Conservation (phyloP, 2,329 filamentous ascomycete genomes). For the Fusarium sp. region DNA sequence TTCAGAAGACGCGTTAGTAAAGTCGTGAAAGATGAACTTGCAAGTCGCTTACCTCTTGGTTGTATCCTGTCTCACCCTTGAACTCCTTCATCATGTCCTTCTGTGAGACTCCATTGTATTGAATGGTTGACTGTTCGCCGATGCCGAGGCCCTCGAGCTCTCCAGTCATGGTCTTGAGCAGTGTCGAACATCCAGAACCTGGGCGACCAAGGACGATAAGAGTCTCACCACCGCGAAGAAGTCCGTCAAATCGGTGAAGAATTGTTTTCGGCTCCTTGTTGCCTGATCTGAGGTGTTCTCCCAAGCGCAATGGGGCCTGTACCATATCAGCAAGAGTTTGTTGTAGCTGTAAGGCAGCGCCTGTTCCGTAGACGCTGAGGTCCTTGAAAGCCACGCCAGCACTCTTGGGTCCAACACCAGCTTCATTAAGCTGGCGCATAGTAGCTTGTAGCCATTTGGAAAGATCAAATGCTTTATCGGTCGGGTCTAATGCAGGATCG, state of each 20-base stretch:
- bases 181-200: slow-evolving; percentile 50
- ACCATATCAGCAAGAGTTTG: slow-evolving; percentile 52
- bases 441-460: slow-evolving; percentile 26
- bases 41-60: slow-evolving; percentile 67
- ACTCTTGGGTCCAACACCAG: slow-evolving; percentile 6
- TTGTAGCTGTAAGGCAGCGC: slow-evolving; percentile 52
- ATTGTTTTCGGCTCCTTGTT: slow-evolving; percentile 23
- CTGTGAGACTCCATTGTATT: slow-evolving; percentile 71
- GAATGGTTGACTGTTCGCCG: slow-evolving; percentile 61
- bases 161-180: slow-evolving; percentile 28
- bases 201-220: slow-evolving; percentile 47
- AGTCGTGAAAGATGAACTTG: accelerated
- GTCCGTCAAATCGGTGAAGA: slow-evolving; percentile 22
- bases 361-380: slow-evolving; percentile 54
- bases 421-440: slow-evolving; percentile 6
- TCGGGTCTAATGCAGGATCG: slow-evolving; percentile 10
- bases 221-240: slow-evolving; percentile 19
- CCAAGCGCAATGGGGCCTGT: background rate
- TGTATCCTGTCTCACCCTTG: slow-evolving; percentile 76
- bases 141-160: slow-evolving; percentile 62
- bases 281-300: background rate
- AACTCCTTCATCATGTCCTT: slow-evolving; percentile 68
- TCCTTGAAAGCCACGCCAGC: slow-evolving; percentile 56
- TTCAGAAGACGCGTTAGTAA: background rate
- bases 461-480: slow-evolving; percentile 21